Evolutionary conservation across 1,284 basidiomycete genomes (phyloP).

Genomic region (Ustilago lituana): DNA sequence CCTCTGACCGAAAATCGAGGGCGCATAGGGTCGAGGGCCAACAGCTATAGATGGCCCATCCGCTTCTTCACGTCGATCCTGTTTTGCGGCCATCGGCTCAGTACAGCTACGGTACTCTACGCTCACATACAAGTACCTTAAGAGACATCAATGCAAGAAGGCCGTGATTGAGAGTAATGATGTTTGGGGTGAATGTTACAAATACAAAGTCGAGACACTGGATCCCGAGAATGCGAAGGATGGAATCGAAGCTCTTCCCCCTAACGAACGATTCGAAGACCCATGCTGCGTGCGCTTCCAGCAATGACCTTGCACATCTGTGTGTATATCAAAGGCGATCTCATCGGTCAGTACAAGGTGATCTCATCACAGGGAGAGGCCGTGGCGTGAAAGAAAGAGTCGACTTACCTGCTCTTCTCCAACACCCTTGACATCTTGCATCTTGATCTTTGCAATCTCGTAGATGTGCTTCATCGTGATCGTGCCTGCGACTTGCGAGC

Average conservation of each 20-base stretch:
- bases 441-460: slow-evolving; percentile 98
- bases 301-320: slow-evolving; percentile 60
- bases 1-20: too few relatives aligned
- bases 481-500: slow-evolving; percentile 79
- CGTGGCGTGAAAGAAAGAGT: too few relatives aligned
- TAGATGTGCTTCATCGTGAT: slow-evolving; percentile 96
- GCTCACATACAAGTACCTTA: too few relatives aligned
- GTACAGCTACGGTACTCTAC: too few relatives aligned
- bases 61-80: too few relatives aligned
- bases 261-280: slow-evolving; percentile 53
- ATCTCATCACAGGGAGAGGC: too few relatives aligned
- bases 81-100: too few relatives aligned
- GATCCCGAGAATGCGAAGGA: not conserved
- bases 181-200: slow-evolving; percentile 11
- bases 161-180: not conserved
- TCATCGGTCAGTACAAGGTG: not conserved
- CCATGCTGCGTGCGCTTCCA: slow-evolving; percentile 56
- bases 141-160: not conserved
- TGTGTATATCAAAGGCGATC: too few relatives aligned
- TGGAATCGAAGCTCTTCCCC: too few relatives aligned
- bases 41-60: too few relatives aligned
- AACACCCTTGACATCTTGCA: slow-evolving; percentile 73
- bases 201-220: slow-evolving; percentile 19
- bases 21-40: too few relatives aligned
- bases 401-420: slow-evolving; percentile 59